Conservation (phyloP, 2,329 filamentous ascomycete genomes). For the Cladosporium sp. region DNA sequence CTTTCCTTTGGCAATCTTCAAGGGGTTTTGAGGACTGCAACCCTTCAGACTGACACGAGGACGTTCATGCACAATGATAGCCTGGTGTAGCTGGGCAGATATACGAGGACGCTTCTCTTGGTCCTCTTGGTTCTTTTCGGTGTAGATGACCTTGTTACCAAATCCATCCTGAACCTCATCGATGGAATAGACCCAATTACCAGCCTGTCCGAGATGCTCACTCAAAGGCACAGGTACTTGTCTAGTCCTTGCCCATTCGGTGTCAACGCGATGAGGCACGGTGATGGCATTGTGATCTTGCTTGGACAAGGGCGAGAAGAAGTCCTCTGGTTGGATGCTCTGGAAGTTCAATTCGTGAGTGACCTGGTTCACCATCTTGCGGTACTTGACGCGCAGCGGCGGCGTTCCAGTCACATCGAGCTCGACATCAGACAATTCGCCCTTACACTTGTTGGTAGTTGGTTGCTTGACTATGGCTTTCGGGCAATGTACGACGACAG, state of each 20-base stretch:
- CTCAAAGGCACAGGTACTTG: conserved; percentile 79
- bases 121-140: conserved; percentile 63
- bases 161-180: conserved; percentile 90
- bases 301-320: conserved; percentile 70
- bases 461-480: conserved; percentile 67
- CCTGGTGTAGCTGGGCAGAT: conserved; percentile 62
- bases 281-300: conserved; percentile 51
- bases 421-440: conserved; percentile 80
- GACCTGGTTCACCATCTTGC: conserved; percentile 77
- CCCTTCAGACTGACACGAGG: conserved; percentile 67
- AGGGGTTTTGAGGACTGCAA: conserved; percentile 74
- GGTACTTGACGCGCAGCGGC: conserved; percentile 89
- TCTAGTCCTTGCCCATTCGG: conserved; percentile 75
- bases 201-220: conserved; percentile 76
- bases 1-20: conserved; percentile 77
- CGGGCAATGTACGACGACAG: conserved; percentile 82
- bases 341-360: conserved; percentile 86
- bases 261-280: conserved; percentile 57
- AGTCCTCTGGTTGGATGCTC: conserved; percentile 85
- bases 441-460: conserved; percentile 69
- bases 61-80: conserved; percentile 81
- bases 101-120: conserved; percentile 38
- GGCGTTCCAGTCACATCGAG: conserved; percentile 84
- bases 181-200: conserved; percentile 83
- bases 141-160: conserved; percentile 80